Conservation (phyloP, 2,329 filamentous ascomycete genomes). For the Talaromyces sp. region DNA sequence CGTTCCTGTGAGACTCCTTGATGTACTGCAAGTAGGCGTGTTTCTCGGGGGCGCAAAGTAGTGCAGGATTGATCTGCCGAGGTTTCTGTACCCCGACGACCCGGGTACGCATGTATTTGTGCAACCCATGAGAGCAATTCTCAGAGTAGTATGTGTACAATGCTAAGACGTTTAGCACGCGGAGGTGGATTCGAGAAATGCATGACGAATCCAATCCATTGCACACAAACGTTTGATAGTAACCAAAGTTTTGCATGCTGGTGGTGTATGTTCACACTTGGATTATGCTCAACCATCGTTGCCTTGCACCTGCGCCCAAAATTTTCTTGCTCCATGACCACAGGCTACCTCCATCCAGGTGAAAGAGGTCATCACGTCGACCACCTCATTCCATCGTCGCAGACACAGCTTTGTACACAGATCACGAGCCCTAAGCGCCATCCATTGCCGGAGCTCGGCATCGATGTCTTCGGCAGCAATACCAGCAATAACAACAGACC, state of each 20-base stretch:
- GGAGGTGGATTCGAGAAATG: neutral
- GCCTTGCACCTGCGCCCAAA: slow-evolving; percentile 16
- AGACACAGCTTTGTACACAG: slow-evolving; percentile 13
- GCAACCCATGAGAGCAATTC: neutral
- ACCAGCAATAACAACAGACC: slow-evolving; percentile 19
- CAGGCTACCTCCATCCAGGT: slow-evolving; percentile 21
- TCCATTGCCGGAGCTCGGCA: slow-evolving; percentile 11
- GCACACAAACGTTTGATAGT: neutral
- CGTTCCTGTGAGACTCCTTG: neutral
- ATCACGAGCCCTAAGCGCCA: slow-evolving; percentile 13
- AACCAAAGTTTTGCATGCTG: neutral
- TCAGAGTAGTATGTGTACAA: neutral
- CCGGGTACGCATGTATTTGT: neutral
- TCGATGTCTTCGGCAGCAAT: slow-evolving; percentile 21
- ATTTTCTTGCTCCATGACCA: slow-evolving; percentile 11
- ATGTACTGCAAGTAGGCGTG: neutral
- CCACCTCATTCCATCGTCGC: slow-evolving; percentile 10
- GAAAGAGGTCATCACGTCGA: slow-evolving; percentile 18
- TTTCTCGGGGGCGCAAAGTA: neutral
- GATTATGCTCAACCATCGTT: neutral
- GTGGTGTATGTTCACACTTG: neutral
- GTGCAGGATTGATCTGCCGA: neutral
- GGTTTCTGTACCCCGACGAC: neutral
- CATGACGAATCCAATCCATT: neutral
- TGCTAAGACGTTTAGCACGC: neutral